Evolutionary conservation across 1,284 basidiomycete species (phyloP).

Genomic region (Cerioporus squamosus): DNA sequence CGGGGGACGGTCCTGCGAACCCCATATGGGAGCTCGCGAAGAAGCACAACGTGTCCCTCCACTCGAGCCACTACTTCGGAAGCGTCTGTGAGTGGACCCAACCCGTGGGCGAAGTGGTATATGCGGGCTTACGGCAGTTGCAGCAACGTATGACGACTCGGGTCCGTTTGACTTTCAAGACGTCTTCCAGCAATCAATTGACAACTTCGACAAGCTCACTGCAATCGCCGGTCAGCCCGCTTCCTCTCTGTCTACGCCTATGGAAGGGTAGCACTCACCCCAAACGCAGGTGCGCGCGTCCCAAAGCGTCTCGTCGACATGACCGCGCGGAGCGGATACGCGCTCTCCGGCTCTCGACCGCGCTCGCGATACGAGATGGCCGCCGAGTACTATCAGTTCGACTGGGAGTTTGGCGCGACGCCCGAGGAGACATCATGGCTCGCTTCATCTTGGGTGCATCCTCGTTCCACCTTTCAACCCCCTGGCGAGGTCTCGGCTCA

Average conservation of each 20-base stretch:
- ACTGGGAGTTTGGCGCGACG: constrained; percentile 56
- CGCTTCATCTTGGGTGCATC: constrained; percentile 54
- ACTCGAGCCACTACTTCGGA: constrained; percentile 48
- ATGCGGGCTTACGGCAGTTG: background rate
- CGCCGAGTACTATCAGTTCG: constrained; percentile 58
- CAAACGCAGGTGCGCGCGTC: constrained; percentile 45
- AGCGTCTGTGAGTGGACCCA: constrained; percentile 50
- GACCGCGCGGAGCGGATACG: constrained; percentile 53
- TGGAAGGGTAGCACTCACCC: background rate
- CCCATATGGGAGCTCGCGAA: constrained; percentile 64
- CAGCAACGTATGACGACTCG: constrained; percentile 56
- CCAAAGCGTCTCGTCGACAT: constrained; percentile 49
- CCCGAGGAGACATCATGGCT: constrained; percentile 62
- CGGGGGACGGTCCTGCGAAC: constrained; percentile 54
- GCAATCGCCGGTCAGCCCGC: constrained; percentile 43
- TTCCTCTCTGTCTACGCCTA: background rate
- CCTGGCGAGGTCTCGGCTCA: constrained; percentile 19
- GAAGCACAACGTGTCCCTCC: constrained; percentile 57
- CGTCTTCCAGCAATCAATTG: constrained; percentile 43
- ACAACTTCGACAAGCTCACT: constrained; percentile 45
- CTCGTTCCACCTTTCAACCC: constrained; percentile 8
- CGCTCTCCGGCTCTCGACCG: constrained; percentile 48
- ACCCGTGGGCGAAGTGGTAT: background rate
- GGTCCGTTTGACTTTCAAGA: constrained; percentile 52
- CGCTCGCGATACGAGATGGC: constrained; percentile 48